Conservation (phyloP, 306 rosid species). For the Sophora flavescens region DNA sequence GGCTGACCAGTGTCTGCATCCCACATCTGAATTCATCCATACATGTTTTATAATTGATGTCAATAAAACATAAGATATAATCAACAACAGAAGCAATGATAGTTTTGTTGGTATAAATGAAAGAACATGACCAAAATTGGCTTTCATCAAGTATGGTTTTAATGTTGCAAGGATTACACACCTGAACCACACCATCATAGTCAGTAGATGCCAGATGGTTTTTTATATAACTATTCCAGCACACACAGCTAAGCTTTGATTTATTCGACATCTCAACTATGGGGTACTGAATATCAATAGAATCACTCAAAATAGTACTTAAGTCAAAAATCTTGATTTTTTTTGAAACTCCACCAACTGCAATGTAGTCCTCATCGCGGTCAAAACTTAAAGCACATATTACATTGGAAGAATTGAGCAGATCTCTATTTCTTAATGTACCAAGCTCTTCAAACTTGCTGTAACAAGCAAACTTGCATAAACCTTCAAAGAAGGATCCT, state of each 20-base stretch:
- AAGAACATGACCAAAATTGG: conserved; percentile 14
- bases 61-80: conserved; percentile 23
- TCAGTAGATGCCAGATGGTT: conserved; percentile 95
- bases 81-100: conserved; percentile 24
- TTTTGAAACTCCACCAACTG: conserved; percentile 94
- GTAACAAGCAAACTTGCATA: conserved; percentile 87
- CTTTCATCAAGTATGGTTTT: background rate
- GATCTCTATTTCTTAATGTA: conserved; percentile 75
- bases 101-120: conserved; percentile 8
- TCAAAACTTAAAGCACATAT: conserved; percentile 94
- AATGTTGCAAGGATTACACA: conserved; percentile 51
- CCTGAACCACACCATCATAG: conserved; percentile 95
- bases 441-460: conserved; percentile 90
- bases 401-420: conserved; percentile 74
- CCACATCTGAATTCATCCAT: conserved; percentile 79
- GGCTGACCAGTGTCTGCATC: conserved; percentile 89
- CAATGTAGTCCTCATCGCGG: conserved; percentile 92
- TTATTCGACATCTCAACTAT: conserved; percentile 81
- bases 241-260: conserved; percentile 85
- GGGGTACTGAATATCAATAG: conserved; percentile 85
- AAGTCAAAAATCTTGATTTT: conserved; percentile 88
- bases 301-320: conserved; percentile 65
- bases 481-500: conserved; percentile 87
- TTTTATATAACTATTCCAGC: conserved; percentile 90
- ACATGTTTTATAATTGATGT: conserved; percentile 41